Evolutionary conservation across 768 basidiomycete species (phyloP), one percentile per base, ranked within the genome.

Genomic region (Collybiopsis confluens): DNA sequence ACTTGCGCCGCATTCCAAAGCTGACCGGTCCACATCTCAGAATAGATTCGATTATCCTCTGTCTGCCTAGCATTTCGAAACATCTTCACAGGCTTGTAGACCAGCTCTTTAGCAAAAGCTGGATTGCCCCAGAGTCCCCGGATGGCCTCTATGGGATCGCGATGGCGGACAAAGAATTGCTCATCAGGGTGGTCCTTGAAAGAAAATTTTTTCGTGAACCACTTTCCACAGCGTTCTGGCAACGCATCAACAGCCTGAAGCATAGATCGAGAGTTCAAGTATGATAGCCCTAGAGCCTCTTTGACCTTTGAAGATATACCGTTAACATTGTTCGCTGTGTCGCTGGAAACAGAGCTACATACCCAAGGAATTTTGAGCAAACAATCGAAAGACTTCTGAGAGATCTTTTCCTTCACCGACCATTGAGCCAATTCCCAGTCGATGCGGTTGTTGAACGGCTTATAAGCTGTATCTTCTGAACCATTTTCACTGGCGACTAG

Each of bases 71-170:
- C 38, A 6, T 37, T 27, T 36, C 55, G 24, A 35, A 48, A 45
- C 15, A 67, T 20, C 52, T 58, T 26, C 37, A n/a, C 40, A 56
- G 68, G 68, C 4, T 45, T 60, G 42, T 68, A 72, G 0, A 42
- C 21, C 37, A 69, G 44, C 6, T 42, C 41, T 5, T 42, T 42
- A 23, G 41, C 41, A 18, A 6, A 23, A 42, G 41, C n/a, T 5
- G 41, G 41, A 42, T 42, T n/a, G 23, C 41, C 41, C 45, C 45
- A 46, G 26, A 60, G 55, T 23, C 48, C 41, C 16, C 40, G 3
- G 35, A 60, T 55, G 8, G 57, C 54, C 2, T 58, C 45, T 1
- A 55, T 4, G 5, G 52, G 49, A 46, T 60, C 52, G 15, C 58
- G 27, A 36, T 60, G 56, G 13, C 54, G 55, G 8, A 60, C 18